Percentiles rank a stretch among this genome's conserved stretches.
Evolutionary conservation across 1,284 basidiomycete species (phyloP).

Genomic region (Ganoderma lucidum): DNA sequence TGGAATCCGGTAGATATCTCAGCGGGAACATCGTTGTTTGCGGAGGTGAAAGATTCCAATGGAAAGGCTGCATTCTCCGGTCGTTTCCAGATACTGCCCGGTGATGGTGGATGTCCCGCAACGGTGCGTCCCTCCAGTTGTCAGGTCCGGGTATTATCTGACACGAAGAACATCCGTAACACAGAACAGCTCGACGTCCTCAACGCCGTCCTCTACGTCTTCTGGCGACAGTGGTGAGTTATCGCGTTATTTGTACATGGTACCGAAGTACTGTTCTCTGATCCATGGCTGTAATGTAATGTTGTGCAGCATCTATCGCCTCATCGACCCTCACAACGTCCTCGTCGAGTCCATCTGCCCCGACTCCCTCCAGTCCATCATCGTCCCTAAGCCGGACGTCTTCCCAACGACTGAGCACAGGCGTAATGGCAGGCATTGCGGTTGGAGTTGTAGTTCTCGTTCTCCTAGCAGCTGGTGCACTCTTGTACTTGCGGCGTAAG

Average conservation of each 20-base stretch:
- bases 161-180: background rate
- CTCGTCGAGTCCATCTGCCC: too few relatives aligned
- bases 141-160: background rate
- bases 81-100: background rate
- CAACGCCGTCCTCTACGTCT: background rate
- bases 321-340: background rate
- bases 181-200: background rate
- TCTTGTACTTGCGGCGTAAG: background rate
- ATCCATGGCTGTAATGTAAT: background rate
- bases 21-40: background rate
- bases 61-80: too few relatives aligned
- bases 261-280: background rate
- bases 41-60: background rate
- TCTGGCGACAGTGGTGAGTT: background rate
- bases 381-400: background rate
- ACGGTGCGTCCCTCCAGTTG: background rate
- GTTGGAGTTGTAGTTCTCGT: background rate
- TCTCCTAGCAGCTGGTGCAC: background rate
- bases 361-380: background rate
- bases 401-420: background rate
- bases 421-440: background rate
- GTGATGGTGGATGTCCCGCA: background rate
- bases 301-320: background rate
- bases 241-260: background rate
- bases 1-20: background rate